Percentiles rank a stretch among this genome's conserved stretches.
These are phyloP conservation scores for Jamesozyma gamospora DNA, from an alignment of 805 yeast species.

Conservation along the genomic window DNA sequence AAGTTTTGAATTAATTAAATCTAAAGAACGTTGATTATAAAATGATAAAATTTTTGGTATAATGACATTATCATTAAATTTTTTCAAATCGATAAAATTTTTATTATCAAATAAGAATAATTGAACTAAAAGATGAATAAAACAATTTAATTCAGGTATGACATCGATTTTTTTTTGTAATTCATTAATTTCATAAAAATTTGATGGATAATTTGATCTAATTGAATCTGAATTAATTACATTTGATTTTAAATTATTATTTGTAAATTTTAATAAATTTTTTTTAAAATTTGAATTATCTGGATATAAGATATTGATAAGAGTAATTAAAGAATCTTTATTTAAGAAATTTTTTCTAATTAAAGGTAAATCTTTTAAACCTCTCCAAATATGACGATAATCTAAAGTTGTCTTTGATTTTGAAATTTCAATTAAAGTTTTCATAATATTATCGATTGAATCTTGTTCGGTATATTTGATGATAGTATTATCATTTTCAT, in stretches of 20 bases:
- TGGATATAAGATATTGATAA: slow-evolving; percentile 50
- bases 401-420: slow-evolving; percentile 68
- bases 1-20: slow-evolving; percentile 75
- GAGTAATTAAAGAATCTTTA: slow-evolving; percentile 42
- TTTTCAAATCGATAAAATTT: slow-evolving; percentile 39
- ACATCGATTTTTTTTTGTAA: slow-evolving; percentile 31
- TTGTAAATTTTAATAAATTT: slow-evolving; percentile 34
- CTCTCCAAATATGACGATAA: slow-evolving; percentile 78
- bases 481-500: slow-evolving; percentile 19
- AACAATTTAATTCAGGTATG: slow-evolving; percentile 72
- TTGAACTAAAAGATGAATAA: slow-evolving; percentile 69
- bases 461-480: slow-evolving; percentile 26
- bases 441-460: slow-evolving; percentile 26
- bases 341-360: slow-evolving; percentile 53
- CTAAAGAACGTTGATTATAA: slow-evolving; percentile 75
- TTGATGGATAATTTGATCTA: slow-evolving; percentile 25
- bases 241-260: slow-evolving; percentile 28
- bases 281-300: slow-evolving; percentile 34
- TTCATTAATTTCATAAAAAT: slow-evolving; percentile 24
- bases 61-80: slow-evolving; percentile 45
- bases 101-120: slow-evolving; percentile 60
- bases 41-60: slow-evolving; percentile 39
- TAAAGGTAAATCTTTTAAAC: slow-evolving; percentile 70
- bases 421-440: slow-evolving; percentile 28
- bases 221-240: slow-evolving; percentile 30